A percentile compares a stretch with the other conserved stretches of the same genome.
These are phyloP conservation scores for Alternaria sp. DNA, from an alignment of 2,329 filamentous ascomycete genomes.

Conservation along the genomic window DNA sequence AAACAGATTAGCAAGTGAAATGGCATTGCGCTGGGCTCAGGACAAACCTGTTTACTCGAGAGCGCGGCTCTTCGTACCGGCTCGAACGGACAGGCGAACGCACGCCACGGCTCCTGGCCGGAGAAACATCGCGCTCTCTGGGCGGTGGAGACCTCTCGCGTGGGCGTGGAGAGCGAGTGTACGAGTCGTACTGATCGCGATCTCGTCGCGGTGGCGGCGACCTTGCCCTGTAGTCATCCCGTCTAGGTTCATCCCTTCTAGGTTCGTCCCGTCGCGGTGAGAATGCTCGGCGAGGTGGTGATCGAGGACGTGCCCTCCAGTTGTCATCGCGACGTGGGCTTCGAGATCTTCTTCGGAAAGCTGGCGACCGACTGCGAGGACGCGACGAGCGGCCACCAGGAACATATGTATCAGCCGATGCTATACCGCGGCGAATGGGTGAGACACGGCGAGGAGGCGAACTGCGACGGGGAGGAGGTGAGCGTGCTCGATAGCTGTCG, in stretches of 20 bases:
- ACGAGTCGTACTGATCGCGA: slow-evolving; percentile 51
- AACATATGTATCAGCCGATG: slow-evolving; percentile 53
- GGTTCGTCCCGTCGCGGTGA: slow-evolving; percentile 49
- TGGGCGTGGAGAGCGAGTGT: slow-evolving; percentile 52
- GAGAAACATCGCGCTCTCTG: slow-evolving; percentile 57
- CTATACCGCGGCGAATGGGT: slow-evolving; percentile 46
- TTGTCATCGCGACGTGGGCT: slow-evolving; percentile 54
- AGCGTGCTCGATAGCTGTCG: slow-evolving; percentile 47
- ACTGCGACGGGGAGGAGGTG: slow-evolving; percentile 13
- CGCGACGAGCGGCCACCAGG: slow-evolving; percentile 47
- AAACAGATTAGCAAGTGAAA: slow-evolving; percentile 13
- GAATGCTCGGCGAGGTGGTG: slow-evolving; percentile 57
- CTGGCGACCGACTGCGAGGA: slow-evolving; percentile 51
- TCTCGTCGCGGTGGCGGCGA: slow-evolving; percentile 54
- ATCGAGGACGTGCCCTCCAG: slow-evolving; percentile 56
- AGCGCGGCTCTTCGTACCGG: slow-evolving; percentile 58
- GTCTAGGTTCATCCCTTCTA: slow-evolving; percentile 43
- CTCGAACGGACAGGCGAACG: slow-evolving; percentile 53
- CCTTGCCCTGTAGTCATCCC: slow-evolving; percentile 45
- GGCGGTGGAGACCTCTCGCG: slow-evolving; percentile 56
- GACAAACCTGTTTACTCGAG: slow-evolving; percentile 47
- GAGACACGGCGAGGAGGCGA: slow-evolving; percentile 24
- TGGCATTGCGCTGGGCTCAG: not conserved
- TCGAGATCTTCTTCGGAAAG: slow-evolving; percentile 50
- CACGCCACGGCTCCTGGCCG: slow-evolving; percentile 55